A percentile compares a stretch with the other conserved stretches of the same genome.
Evolutionary conservation across 2,329 filamentous ascomycete genomes (phyloP).

Genomic region (Botrytis paeoniae): DNA sequence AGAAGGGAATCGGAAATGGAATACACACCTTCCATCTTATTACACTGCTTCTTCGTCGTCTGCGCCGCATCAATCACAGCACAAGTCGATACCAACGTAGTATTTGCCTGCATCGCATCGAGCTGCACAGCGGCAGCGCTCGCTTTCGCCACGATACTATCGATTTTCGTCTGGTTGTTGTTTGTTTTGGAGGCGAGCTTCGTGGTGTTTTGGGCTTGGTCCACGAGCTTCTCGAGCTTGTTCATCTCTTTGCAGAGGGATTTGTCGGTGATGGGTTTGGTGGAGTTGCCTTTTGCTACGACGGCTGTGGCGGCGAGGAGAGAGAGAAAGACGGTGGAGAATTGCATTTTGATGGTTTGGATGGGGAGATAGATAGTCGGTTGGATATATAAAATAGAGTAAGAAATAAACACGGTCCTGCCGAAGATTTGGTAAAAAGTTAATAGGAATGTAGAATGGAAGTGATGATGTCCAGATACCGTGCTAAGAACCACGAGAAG

Average conservation of each 20-base stretch:
- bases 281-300: slow-evolving; percentile 36
- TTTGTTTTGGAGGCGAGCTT: slow-evolving; percentile 38
- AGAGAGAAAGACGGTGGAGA: slow-evolving; percentile 30
- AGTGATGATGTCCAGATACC: slow-evolving; percentile 19
- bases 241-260: slow-evolving; percentile 39
- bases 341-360: slow-evolving; percentile 24
- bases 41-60: slow-evolving; percentile 19
- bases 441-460: neutral
- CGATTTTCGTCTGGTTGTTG: slow-evolving; percentile 41
- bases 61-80: slow-evolving; percentile 36
- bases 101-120: slow-evolving; percentile 38
- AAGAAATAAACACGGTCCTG: slow-evolving; percentile 4
- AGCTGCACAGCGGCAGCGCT: slow-evolving; percentile 36
- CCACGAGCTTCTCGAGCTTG: slow-evolving; percentile 35
- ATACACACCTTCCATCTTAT: slow-evolving; percentile 10
- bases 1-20: neutral
- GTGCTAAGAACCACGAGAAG: neutral
- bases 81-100: slow-evolving; percentile 41
- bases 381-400: neutral
- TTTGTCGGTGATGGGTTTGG: slow-evolving; percentile 35
- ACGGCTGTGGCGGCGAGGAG: slow-evolving; percentile 30
- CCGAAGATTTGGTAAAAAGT: slow-evolving; percentile 6
- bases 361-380: neutral
- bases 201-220: slow-evolving; percentile 40
- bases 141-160: slow-evolving; percentile 41